Base-by-base conservation (phyloP, 2,329 filamentous ascomycete genomes). In the Keithomyces neogunnii region DNA sequence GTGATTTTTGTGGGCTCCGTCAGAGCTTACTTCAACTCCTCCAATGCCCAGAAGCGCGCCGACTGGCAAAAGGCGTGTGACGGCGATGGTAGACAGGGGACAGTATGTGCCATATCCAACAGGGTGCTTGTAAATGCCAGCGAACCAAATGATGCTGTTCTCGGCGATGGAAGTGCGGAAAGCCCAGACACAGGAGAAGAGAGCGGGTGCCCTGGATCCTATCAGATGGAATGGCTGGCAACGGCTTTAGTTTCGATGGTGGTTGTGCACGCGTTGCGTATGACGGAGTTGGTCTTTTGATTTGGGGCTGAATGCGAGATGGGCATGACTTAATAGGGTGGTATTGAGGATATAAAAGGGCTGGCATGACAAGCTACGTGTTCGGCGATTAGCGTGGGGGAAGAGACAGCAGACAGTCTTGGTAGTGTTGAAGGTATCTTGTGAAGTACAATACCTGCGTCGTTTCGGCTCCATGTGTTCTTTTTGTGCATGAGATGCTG, bases 21-120 rank as follows among this genome's bases (percentile, higher is more conserved):
- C 52, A 89, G 88, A 64, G 84, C 83, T 0, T 92, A 91, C 66
- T 92, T 90, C 71, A 91, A 91, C 71, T 84, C 84, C 13, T 83
- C 84, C 3, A 58, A 72, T 26, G 55, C 59, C 2, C 29, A 42
- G 39, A 43, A 36, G 10, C 39, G 32, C 11, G 35, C 5, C n/a
- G 29, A 51, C 32, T 54, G 53, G 53, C 35, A 45, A 29, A 47
- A 48, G 6, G 39, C 31, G n/a, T 47, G 56, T 43, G 45, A 45
- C 7, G 45, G 53, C 9, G 32, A n/a, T 29, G 33, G 43, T 10
- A 32, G 19, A n/a, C 48, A 49, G 32, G 50, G 40, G 28, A 42
- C 57, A n/a, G 47, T 57, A 6, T 69, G 66, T 48, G 33, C 35
- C n/a, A 51, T 67, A 30, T 56, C 57, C 1, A 51, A 61, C 33